These are phyloP conservation scores for Xylaria arbuscula DNA, from an alignment of 2,329 filamentous ascomycete species.

Conservation along the genomic window DNA sequence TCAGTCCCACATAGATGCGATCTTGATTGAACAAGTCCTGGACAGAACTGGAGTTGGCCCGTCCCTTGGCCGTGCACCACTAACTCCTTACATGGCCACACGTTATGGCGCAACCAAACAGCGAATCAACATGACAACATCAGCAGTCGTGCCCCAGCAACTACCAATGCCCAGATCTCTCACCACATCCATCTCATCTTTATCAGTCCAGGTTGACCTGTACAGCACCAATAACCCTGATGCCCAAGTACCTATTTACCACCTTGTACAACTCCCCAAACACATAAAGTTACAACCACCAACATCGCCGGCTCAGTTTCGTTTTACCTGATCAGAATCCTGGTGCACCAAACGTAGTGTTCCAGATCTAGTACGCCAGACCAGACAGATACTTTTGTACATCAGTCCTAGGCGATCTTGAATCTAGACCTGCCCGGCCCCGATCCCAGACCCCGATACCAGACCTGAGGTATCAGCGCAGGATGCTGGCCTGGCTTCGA, in stretches of 20 bases:
- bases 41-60: neutral
- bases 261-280: constrained; percentile 1
- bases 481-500: constrained; percentile 24
- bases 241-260: neutral
- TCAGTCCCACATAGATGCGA: neutral
- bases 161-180: neutral
- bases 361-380: neutral
- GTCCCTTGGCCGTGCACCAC: neutral
- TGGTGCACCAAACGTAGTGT: neutral
- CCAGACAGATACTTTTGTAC: neutral
- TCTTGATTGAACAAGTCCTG: neutral
- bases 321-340: neutral
- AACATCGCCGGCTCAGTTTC: neutral
- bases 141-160: neutral
- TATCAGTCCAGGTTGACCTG: neutral
- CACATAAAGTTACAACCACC: neutral
- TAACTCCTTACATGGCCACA: neutral
- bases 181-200: neutral
- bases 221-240: neutral
- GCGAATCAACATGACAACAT: constrained; percentile 1
- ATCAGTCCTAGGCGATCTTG: too few relatives aligned
- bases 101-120: neutral
- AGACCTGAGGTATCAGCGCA: constrained; percentile 29
- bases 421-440: too few relatives aligned
- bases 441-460: neutral